phyloP scores from a whole-genome alignment of 2,329 filamentous ascomycete genomes.

The Fusarium nodosum region DNA sequence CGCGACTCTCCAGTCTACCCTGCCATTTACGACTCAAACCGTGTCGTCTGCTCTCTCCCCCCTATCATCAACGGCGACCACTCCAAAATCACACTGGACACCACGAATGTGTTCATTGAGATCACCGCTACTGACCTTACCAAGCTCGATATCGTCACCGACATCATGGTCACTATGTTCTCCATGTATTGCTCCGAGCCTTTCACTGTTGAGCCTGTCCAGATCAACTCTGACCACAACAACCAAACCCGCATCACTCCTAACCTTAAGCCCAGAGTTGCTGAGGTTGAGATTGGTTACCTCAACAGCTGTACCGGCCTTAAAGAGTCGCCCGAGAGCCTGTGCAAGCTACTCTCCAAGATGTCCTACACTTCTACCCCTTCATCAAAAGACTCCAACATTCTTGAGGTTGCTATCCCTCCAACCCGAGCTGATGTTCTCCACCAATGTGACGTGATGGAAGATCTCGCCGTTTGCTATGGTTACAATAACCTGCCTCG shows the following conservation, averaged over 20 bases:
- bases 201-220: slow-evolving; percentile 94
- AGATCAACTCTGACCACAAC: slow-evolving; percentile 94
- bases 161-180: slow-evolving; percentile 98
- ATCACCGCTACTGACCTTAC: slow-evolving; percentile 96
- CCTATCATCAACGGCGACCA: slow-evolving; percentile 98
- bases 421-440: slow-evolving; percentile 94
- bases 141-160: slow-evolving; percentile 94
- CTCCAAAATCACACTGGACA: slow-evolving; percentile 94
- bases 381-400: slow-evolving; percentile 75
- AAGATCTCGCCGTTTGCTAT: slow-evolving; percentile 96
- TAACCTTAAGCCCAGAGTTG: slow-evolving; percentile 79
- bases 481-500: slow-evolving; percentile 97
- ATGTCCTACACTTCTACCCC: slow-evolving; percentile 90
- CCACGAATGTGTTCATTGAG: slow-evolving; percentile 95
- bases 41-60: slow-evolving; percentile 89
- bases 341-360: slow-evolving; percentile 84
- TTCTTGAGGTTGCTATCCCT: slow-evolving; percentile 86
- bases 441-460: slow-evolving; percentile 98
- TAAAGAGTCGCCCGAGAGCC: slow-evolving; percentile 76
- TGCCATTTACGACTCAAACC: slow-evolving; percentile 92
- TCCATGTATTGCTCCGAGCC: slow-evolving; percentile 88
- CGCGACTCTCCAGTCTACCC: slow-evolving; percentile 94
- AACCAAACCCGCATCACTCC: slow-evolving; percentile 84
- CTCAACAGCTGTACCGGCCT: slow-evolving; percentile 94
- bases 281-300: slow-evolving; percentile 89